Evolutionary conservation across 768 basidiomycete genomes (phyloP), one percentile per base, ranked within the genome.

Genomic region (Boletellus ananiceps): DNA sequence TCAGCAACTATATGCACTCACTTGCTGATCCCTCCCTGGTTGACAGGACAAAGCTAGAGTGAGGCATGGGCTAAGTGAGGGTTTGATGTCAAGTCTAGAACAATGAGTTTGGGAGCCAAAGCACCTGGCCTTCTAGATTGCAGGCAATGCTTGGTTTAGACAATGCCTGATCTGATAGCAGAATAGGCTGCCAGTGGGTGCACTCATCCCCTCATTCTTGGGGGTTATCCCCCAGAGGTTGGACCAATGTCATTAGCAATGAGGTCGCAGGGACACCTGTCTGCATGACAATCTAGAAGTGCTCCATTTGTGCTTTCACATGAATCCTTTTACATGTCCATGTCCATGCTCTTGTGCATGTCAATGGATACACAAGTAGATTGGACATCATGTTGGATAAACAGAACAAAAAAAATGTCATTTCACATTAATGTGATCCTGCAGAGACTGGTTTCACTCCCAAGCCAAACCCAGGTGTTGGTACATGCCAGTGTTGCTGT

Each of bases 41-140:
- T 27, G 44, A 57, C 38, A 38, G 39, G 42, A 50, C 53, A 54
- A 49, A 58, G 56, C 54, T 57, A 51, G 67, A 65, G 61, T 50
- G 61, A 54, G 44, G 46, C 53, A 43, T 50, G n/a, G 15, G 21
- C 46, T 54, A 58, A 67, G 61, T 58, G 56, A 57, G 46, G 54
- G 56, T 59, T 55, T 64, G 62, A 59, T 52, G 29, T 57, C 45
- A 40, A 56, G 55, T 66, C 63, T 67, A 58, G 64, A 51, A 58
- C 57, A 13, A 44, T 39, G 25, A 35, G 54, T 21, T 58, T 48
- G 54, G 54, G 55, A 49, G 40, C 50, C 23, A 32, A 25, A 44
- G 37, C 19, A 25, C 23, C 42, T 23, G 27, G 39, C 40, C 35
- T 61, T 41, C 35, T 39, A 40, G 51, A 45, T 42, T 44, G 18